Percentiles rank a stretch among this genome's conserved stretches.
These are phyloP conservation scores for Metarhizium brunneum DNA, from an alignment of 2,329 filamentous ascomycete species.

Conservation along the genomic window DNA sequence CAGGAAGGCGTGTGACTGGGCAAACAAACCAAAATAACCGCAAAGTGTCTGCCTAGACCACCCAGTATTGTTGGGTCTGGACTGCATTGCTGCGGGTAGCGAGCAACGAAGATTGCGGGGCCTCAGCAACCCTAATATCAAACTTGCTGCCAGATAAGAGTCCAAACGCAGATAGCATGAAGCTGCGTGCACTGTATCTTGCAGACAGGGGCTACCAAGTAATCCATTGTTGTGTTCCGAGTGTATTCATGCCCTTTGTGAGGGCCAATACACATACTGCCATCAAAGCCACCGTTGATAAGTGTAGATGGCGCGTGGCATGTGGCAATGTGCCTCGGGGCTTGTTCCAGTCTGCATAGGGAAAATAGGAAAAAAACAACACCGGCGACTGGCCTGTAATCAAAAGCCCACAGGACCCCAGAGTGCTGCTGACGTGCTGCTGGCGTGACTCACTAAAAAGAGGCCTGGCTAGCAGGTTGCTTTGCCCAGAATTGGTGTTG, in stretches of 20 bases:
- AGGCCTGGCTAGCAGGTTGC: constrained; percentile 1
- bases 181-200: neutral
- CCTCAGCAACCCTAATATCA: neutral
- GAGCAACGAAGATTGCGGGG: constrained; percentile 3
- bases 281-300: constrained; percentile 4
- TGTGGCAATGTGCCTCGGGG: neutral
- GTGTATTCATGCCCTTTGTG: constrained; percentile 2
- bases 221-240: constrained; percentile 1
- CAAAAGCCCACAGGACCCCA: constrained; percentile 1
- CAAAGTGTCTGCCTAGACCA: neutral
- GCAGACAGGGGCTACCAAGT: neutral
- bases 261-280: neutral
- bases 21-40: constrained; percentile 6
- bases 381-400: constrained; percentile 11
- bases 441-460: constrained; percentile 6
- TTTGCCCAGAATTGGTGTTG: neutral
- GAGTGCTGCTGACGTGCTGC: neutral
- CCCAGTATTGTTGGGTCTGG: neutral
- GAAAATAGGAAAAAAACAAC: constrained; percentile 3
- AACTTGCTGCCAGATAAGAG: neutral
- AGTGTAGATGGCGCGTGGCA: constrained; percentile 3
- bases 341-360: neutral
- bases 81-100: neutral
- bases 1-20: neutral
- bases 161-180: neutral